Conservation (phyloP, 148 eudicot species). For the Heliamphora exappendiculata region DNA sequence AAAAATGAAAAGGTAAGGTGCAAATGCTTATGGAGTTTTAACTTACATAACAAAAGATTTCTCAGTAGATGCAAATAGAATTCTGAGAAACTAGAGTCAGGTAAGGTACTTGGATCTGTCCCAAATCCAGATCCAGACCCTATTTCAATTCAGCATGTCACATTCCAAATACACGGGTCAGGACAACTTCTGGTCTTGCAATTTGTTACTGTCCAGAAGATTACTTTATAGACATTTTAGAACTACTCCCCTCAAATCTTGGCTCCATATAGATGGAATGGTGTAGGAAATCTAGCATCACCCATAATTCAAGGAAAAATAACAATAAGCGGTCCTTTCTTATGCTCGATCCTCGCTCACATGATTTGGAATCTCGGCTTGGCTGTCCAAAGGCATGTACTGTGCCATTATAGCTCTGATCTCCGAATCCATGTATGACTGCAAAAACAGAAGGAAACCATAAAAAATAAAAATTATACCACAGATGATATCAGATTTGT, state of each 20-base stretch:
- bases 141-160: slow-evolving; percentile 20
- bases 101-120: slow-evolving; percentile 5
- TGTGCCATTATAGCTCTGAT: slow-evolving; percentile 96
- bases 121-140: slow-evolving; percentile 18
- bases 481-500: not conserved
- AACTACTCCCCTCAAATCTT: not conserved
- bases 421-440: slow-evolving; percentile 97
- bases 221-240: slow-evolving; percentile 15
- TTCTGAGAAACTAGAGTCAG: slow-evolving; percentile 7
- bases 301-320: not conserved
- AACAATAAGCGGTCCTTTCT: not conserved
- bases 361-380: slow-evolving; percentile 59
- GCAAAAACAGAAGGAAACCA: slow-evolving; percentile 17
- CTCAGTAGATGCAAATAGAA: not conserved
- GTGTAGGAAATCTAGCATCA: slow-evolving; percentile 9
- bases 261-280: not conserved
- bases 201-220: too few species aligned
- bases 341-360: slow-evolving; percentile 47
- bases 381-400: slow-evolving; percentile 93
- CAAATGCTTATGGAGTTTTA: not conserved
- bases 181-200: slow-evolving; percentile 5
- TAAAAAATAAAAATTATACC: not conserved
- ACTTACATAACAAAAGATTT: not conserved
- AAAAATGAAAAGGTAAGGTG: not conserved
- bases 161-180: slow-evolving; percentile 18